Percentiles rank a stretch among this genome's conserved stretches.
phyloP scores from a whole-genome alignment of 2,329 filamentous ascomycete genomes.

The Hymenoscyphus repandus region DNA sequence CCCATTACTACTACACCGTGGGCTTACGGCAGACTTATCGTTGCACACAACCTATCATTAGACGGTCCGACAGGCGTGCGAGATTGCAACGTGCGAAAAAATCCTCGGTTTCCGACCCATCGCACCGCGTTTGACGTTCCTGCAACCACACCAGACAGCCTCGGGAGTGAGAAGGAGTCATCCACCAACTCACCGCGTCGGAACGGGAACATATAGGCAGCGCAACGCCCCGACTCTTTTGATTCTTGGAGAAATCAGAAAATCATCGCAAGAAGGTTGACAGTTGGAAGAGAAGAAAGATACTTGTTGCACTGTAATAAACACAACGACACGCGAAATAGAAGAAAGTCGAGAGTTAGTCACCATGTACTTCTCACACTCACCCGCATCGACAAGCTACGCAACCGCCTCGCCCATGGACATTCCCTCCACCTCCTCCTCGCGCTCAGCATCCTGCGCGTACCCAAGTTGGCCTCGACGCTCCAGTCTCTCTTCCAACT shows the following conservation, averaged over 20 bases:
- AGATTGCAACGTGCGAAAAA: neutral
- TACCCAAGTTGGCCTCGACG: conserved; percentile 56
- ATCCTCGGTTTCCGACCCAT: conserved; percentile 6
- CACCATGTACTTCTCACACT: conserved; percentile 27
- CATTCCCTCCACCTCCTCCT: conserved; percentile 21
- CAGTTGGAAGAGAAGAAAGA: too few relatives aligned
- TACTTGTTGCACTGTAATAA: neutral
- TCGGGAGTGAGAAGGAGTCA: neutral
- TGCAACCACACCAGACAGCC: too few relatives aligned
- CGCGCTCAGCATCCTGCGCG: conserved; percentile 39
- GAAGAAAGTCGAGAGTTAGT: neutral
- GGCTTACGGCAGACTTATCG: conserved; percentile 14
- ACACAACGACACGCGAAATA: neutral
- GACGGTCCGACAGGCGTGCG: neutral
- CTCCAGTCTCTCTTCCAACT: conserved; percentile 38
- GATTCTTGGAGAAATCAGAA: too few relatives aligned
- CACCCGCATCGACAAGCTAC: conserved; percentile 24
- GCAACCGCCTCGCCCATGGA: conserved; percentile 23
- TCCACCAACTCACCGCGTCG: neutral
- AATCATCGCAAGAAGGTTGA: too few relatives aligned
- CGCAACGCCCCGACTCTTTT: neutral
- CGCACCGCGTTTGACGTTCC: neutral
- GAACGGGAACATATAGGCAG: neutral
- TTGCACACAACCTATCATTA: neutral
- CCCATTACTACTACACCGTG: too few relatives aligned